A percentile compares a stretch with the other conserved stretches of the same genome.
Conservation (phyloP, 306 rosid species). For the Quercus engelmannii region DNA sequence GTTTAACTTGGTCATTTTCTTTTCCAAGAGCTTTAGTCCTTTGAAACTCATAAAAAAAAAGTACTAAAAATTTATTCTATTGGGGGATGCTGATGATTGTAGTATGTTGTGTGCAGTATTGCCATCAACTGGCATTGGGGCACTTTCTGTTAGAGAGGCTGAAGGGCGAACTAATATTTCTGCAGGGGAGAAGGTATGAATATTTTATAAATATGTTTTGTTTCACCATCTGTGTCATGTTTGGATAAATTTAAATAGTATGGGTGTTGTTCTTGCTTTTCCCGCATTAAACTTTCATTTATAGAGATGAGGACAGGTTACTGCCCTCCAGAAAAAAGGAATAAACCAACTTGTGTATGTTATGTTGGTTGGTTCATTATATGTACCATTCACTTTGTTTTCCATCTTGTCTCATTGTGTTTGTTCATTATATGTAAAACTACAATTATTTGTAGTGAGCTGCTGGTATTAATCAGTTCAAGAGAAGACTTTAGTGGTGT, state of each 20-base stretch:
- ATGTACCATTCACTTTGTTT: not conserved
- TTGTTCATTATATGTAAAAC: not conserved
- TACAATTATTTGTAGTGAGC: not conserved
- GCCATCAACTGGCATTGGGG: constrained; percentile 91
- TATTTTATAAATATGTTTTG: not conserved
- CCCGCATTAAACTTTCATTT: not conserved
- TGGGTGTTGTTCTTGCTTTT: constrained; percentile 12
- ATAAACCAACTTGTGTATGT: not conserved
- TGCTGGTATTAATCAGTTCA: not conserved
- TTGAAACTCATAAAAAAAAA: not conserved
- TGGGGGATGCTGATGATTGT: constrained; percentile 22
- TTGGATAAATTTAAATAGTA: not conserved
- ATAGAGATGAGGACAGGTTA: not conserved
- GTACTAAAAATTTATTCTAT: not conserved
- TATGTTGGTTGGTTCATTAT: not conserved
- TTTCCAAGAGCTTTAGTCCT: not conserved
- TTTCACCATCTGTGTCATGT: constrained; percentile 2
- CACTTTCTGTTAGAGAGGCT: constrained; percentile 92
- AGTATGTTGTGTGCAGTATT: constrained; percentile 57
- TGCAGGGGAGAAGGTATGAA: constrained; percentile 82
- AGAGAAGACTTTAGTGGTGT: not conserved
- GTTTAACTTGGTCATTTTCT: not conserved
- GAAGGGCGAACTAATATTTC: constrained; percentile 93
- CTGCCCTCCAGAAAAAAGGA: too few species aligned
- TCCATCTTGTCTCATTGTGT: not conserved